Evolutionary conservation across 495 filamentous ascomycete genomes (phyloP).

Genomic region (Viridothelium virens): DNA sequence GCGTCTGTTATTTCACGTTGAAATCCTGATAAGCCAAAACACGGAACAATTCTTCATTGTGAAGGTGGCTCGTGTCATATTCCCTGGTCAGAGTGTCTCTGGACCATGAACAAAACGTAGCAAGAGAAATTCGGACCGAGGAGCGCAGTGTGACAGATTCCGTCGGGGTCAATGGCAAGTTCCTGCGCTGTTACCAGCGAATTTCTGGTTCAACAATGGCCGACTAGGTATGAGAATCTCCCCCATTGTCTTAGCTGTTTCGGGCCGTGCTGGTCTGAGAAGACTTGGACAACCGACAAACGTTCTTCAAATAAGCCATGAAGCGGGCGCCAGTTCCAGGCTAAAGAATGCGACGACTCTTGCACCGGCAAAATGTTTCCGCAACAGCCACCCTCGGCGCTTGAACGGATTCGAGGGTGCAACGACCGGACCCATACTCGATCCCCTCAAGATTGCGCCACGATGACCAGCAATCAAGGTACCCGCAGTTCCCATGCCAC

Average conservation of each 20-base stretch:
- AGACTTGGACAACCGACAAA: background rate
- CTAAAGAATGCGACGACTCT: constrained; percentile 2
- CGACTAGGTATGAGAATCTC: background rate
- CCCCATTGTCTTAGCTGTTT: background rate
- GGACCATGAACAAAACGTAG: background rate
- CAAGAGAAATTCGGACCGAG: background rate
- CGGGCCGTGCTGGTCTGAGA: background rate
- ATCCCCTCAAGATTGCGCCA: background rate
- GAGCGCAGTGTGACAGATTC: background rate
- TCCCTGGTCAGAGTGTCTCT: no score
- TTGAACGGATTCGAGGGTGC: background rate
- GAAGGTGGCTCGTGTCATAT: no score
- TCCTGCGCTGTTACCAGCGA: background rate
- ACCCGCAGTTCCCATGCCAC: background rate
- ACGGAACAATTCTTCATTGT: background rate
- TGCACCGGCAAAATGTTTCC: constrained; percentile 1
- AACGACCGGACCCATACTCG: background rate
- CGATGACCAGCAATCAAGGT: background rate
- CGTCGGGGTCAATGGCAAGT: background rate
- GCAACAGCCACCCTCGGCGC: background rate
- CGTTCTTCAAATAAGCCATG: background rate
- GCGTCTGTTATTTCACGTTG: no score
- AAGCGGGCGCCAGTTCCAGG: background rate
- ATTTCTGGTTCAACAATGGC: background rate
- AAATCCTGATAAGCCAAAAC: background rate